Evolutionary conservation across 2,329 filamentous ascomycete species (phyloP).

Genomic region (Alternaria viburni): DNA sequence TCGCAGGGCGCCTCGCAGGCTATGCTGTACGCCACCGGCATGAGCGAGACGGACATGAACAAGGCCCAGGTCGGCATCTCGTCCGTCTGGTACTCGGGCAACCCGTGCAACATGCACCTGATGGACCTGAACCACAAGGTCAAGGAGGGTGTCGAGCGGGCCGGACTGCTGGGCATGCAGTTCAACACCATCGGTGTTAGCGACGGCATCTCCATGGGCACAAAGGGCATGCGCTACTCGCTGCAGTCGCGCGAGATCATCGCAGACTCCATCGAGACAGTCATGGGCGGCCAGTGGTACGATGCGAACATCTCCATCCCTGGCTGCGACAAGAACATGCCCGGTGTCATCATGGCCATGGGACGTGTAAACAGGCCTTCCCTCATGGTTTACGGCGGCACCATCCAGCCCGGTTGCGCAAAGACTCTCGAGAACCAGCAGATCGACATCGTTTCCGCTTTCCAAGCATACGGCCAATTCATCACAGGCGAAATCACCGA

Average conservation of each 20-base stretch:
- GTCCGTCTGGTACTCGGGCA: conserved; percentile 96
- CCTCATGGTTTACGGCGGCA: conserved; percentile 97
- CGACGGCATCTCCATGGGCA: conserved; percentile 98
- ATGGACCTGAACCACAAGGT: conserved; percentile 85
- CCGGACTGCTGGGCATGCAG: conserved; percentile 88
- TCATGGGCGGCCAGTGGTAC: conserved; percentile 99
- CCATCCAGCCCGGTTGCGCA: conserved; percentile 89
- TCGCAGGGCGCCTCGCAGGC: conserved; percentile 98
- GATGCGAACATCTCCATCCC: conserved; percentile 96
- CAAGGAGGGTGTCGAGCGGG: conserved; percentile 72
- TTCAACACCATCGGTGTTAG: conserved; percentile 99
- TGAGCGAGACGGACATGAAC: conserved; percentile 85
- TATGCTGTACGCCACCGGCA: conserved; percentile 96
- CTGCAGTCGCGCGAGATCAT: conserved; percentile 96
- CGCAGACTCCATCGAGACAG: conserved; percentile 97
- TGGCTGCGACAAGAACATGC: conserved; percentile 99
- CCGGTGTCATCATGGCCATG: conserved; percentile 74
- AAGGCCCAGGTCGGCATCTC: conserved; percentile 98
- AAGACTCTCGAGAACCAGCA: conserved; percentile 69
- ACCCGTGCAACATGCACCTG: conserved; percentile 99
- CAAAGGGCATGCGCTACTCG: conserved; percentile 93
- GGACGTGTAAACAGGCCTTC: conserved; percentile 91
- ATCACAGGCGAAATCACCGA: conserved; percentile 90
- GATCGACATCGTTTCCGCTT: conserved; percentile 95
- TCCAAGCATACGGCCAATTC: conserved; percentile 97